phyloP scores from a whole-genome alignment of 768 basidiomycete genomes.

The Kwoniella dendrophila region DNA sequence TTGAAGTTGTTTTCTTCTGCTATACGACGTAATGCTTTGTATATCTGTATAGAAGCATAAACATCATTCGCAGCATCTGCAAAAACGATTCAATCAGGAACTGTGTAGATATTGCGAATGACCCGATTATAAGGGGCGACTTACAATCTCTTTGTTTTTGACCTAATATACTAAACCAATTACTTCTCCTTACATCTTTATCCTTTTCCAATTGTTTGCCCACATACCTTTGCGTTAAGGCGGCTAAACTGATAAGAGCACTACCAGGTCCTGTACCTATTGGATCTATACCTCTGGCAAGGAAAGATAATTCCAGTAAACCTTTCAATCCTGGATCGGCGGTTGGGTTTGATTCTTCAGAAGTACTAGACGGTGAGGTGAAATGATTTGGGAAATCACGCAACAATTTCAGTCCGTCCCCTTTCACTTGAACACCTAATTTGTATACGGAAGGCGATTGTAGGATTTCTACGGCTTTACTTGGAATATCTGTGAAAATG shows the following conservation, averaged over 20 bases:
- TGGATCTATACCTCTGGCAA: constrained; percentile 51
- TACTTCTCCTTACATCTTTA: constrained; percentile 37
- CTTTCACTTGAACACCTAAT: constrained; percentile 45
- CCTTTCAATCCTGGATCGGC: neutral
- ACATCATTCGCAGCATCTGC: constrained; percentile 54
- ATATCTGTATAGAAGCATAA: constrained; percentile 40
- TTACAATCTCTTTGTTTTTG: constrained; percentile 46
- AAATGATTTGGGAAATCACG: constrained; percentile 46
- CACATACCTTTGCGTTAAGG: constrained; percentile 38
- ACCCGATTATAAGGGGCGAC: constrained; percentile 2
- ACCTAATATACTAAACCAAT: constrained; percentile 40
- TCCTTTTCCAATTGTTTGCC: constrained; percentile 41
- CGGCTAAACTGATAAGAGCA: constrained; percentile 42
- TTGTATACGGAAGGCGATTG: constrained; percentile 36
- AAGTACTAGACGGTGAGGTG: neutral
- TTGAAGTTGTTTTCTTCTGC: constrained; percentile 22
- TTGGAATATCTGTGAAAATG: constrained; percentile 30
- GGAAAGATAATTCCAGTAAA: constrained; percentile 46
- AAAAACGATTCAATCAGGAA: neutral
- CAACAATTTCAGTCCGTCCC: constrained; percentile 46
- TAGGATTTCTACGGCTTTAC: constrained; percentile 34
- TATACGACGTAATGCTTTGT: constrained; percentile 23
- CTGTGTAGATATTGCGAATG: neutral
- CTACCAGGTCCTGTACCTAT: constrained; percentile 41
- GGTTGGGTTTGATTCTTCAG: neutral